Evolutionary conservation across 2,329 filamentous ascomycete species (phyloP).

Genomic region (Fusarium sp.): DNA sequence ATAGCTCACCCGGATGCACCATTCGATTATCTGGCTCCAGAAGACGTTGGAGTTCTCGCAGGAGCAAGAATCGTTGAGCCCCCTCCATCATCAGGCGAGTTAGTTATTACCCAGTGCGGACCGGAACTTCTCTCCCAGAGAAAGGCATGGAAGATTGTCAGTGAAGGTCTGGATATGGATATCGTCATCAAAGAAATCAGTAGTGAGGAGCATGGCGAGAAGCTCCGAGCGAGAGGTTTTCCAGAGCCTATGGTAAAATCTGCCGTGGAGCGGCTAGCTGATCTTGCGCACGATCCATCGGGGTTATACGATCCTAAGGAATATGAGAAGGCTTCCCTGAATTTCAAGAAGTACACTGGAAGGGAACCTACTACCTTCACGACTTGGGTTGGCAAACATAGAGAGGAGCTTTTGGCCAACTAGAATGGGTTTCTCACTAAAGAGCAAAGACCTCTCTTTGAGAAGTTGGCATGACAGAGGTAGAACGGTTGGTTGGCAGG

Average conservation of each 20-base stretch:
- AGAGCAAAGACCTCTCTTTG: neutral
- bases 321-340: neutral
- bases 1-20: neutral
- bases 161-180: neutral
- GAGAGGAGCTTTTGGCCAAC: neutral
- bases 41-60: conserved; percentile 11
- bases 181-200: conserved; percentile 6
- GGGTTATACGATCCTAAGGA: neutral
- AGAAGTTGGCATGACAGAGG: neutral
- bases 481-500: too few species aligned
- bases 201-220: neutral
- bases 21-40: conserved; percentile 22
- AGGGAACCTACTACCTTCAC: conserved; percentile 3
- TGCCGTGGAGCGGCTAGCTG: neutral
- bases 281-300: neutral
- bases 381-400: conserved; percentile 8
- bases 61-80: neutral
- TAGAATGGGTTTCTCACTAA: neutral
- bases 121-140: conserved; percentile 4
- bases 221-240: neutral
- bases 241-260: neutral
- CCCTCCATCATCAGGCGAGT: fast-evolving
- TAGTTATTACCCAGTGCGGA: conserved; percentile 7
- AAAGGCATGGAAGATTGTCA: neutral
- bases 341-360: conserved; percentile 16